Base-by-base conservation (phyloP, 495 filamentous ascomycete species). In the Lepraria neglecta region DNA sequence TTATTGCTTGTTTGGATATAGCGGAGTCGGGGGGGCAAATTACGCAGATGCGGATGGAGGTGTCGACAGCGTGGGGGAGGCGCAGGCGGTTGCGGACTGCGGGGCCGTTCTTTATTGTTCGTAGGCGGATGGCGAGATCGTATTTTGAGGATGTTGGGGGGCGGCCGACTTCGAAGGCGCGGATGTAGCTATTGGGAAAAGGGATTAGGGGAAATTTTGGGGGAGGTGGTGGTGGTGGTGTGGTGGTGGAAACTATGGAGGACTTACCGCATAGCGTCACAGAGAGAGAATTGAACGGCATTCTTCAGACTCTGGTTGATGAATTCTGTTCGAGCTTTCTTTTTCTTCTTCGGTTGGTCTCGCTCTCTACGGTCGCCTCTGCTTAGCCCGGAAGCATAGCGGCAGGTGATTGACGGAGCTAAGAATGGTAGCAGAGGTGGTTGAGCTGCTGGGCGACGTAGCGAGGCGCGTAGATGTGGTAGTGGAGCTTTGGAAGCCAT, bases 221-320 rank as follows among this genome's bases (percentile, higher is more conserved):
- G 24, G 24, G 24, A 24, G 24, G 24, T 24, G 24, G 2, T 24
- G 24, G 2, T 24, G 24, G 24, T 24, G 24, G 1, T 24, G 24
- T 24, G 24, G 24, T 24, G 24, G 24, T 24, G 24, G 0, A 54
- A 38, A 14, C 3, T 0, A 17, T 14, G 17, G 24, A 5, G 55
- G 31, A 66, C 81, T 51, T 81, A 92, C 89, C 92, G 83, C 85
- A 98, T 95, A 7, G 94, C 94, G 77, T 98, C 94, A 65, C 88
- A 88, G 12, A 98, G 80, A 6, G 89, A 80, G 70, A 84, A 94
- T 64, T 89, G 84, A 42, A 89, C 76, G 65, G 84, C 75, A 64
- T 81, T 66, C 69, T 79, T 76, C 67, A 91, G 40, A 71, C 86
- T 77, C 67, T 80, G 78, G 58, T 86, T 77, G 28, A 71, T 78